Evolutionary conservation across 176 grass and related monocot genomes (phyloP).

Genomic region (Miscanthus lutarioriparius): DNA sequence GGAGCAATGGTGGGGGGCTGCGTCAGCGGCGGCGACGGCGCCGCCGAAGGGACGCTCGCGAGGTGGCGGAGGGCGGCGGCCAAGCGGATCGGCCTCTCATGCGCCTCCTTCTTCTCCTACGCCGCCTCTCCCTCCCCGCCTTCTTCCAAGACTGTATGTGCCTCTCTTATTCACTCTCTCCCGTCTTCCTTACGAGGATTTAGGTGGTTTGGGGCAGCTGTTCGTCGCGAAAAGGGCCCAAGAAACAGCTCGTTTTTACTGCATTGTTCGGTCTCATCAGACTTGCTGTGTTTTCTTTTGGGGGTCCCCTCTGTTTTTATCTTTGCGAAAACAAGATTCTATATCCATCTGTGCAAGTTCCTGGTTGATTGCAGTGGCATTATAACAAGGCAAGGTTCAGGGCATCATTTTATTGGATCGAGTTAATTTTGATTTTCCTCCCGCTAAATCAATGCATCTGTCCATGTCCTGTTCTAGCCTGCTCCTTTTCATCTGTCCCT

Average conservation of each 20-base stretch:
- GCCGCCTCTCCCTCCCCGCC: conserved; percentile 37
- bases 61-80: conserved; percentile 61
- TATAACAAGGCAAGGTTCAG: not conserved
- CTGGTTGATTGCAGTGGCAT: not conserved
- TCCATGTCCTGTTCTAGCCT: not conserved
- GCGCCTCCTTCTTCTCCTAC: conserved; percentile 61
- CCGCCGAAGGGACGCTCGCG: conserved; percentile 48
- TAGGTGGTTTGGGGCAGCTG: not conserved
- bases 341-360: not conserved
- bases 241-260: not conserved
- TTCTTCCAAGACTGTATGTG: conserved; percentile 54
- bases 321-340: not conserved
- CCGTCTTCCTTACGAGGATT: not conserved
- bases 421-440: conserved; percentile 1
- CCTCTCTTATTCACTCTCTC: not conserved
- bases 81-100: conserved; percentile 68
- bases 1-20: conserved; percentile 48
- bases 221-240: not conserved
- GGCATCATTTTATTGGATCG: not conserved
- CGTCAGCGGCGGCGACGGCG: conserved; percentile 25
- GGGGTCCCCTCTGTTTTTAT: not conserved
- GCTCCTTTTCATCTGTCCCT: not conserved
- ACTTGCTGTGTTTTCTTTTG: not conserved
- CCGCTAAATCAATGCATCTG: conserved; percentile 13
- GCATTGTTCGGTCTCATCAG: not conserved